Evolutionary conservation across 1,284 basidiomycete genomes (phyloP), one percentile per base, ranked within the genome.

Genomic region (Cutaneotrichosporon cutaneum): DNA sequence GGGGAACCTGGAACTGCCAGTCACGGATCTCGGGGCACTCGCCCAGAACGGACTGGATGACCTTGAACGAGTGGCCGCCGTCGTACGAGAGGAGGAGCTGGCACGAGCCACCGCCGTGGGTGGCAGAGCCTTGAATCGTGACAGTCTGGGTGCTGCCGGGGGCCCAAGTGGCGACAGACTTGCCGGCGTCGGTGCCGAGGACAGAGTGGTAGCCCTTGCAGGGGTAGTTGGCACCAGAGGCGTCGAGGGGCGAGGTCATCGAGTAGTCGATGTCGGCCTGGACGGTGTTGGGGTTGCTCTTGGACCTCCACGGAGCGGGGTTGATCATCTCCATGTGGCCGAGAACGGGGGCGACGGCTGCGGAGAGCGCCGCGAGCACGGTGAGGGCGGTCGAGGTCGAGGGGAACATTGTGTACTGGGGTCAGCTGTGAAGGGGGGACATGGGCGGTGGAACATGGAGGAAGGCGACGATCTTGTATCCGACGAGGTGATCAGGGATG

Each of bases 21-120:
- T 66, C 62, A 7, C 60, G 56, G 21, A 68, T 64, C 53, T 75
- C 62, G 36, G 78, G 68, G 60, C 80, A 81, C 7, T 77, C 75
- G n/a, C 81, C 81, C 18, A 80, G 70, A 44, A 74, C 58, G 3
- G 72, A 72, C 55, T 71, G 68, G 58, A 81, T 79, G 63, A 81
- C 80, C 27, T 72, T 77, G 69, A 77, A 82, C 0, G 77, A 78
- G 33, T 69, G 64, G 32, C 81, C 81, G 33, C 73, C 48, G 65
- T 82, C 81, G 69, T 80, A 81, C 7, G 76, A 77, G 65, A 81
- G 69, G 6, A 73, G 72, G 35, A 75, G 65, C 63, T 82, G 80
- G 65, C 79, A 81, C 24, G 77, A 80, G 10, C 81, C 81, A 24
- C 80, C 80, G 30, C 65, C 69, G 65, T 81, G 81, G 2, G 68